Conservation (phyloP, 352 stramenopile genomes). For the Blastocystis sp. region DNA sequence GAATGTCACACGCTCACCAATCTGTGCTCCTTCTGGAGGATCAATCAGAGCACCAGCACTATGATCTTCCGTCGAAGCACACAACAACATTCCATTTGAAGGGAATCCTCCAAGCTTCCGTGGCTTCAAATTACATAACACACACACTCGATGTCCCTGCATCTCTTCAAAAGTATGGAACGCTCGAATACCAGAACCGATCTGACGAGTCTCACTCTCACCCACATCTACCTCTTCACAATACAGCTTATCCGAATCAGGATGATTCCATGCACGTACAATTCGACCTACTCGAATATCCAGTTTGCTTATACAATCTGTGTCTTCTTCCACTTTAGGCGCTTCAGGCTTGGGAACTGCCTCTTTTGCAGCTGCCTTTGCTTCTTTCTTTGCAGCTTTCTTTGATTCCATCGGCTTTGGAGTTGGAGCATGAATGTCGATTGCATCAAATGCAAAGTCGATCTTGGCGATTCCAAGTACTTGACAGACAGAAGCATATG, state of each 20-base stretch:
- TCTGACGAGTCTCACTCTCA: slow-evolving; percentile 80
- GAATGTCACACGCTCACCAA: slow-evolving; percentile 70
- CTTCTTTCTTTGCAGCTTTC: slow-evolving; percentile 54
- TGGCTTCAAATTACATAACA: slow-evolving; percentile 86
- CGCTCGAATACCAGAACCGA: slow-evolving; percentile 72
- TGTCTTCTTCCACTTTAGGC: slow-evolving; percentile 6
- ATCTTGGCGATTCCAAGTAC: neutral
- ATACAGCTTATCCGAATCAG: slow-evolving; percentile 85
- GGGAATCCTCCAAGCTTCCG: slow-evolving; percentile 84
- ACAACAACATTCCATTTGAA: slow-evolving; percentile 87
- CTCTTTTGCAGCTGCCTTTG: slow-evolving; percentile 16
- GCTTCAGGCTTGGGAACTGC: neutral
- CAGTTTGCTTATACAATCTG: slow-evolving; percentile 72
- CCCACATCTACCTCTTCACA: slow-evolving; percentile 87
- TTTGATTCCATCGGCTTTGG: slow-evolving; percentile 22
- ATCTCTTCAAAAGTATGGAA: slow-evolving; percentile 70
- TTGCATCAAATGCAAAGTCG: slow-evolving; percentile 27
- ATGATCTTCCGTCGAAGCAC: slow-evolving; percentile 75
- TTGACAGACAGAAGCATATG: neutral
- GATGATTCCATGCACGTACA: slow-evolving; percentile 86
- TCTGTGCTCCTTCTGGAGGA: slow-evolving; percentile 76
- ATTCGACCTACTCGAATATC: slow-evolving; percentile 86
- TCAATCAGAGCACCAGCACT: slow-evolving; percentile 78
- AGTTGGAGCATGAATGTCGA: slow-evolving; percentile 38
- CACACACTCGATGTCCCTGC: slow-evolving; percentile 77